Evolutionary conservation across 768 basidiomycete genomes (phyloP).

Genomic region (Chlorophyllum brunneum): DNA sequence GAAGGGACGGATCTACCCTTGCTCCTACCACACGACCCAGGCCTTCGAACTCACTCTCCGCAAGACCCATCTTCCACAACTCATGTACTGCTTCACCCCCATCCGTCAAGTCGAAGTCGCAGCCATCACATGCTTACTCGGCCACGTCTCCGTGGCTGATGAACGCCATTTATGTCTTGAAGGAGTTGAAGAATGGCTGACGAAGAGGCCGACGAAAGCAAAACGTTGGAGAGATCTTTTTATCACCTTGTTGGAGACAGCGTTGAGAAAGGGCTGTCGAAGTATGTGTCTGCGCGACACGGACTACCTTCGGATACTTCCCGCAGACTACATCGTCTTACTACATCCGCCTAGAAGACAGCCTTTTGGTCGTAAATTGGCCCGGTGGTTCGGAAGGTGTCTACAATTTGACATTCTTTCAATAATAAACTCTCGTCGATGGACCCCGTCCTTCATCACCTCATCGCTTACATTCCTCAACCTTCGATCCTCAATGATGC

Average conservation of each 20-base stretch:
- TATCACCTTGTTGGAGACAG: not conserved
- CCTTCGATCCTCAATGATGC: not conserved
- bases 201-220: not conserved
- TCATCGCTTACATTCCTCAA: not conserved
- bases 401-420: too few species aligned
- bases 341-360: too few species aligned
- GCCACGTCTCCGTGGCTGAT: not conserved
- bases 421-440: too few species aligned
- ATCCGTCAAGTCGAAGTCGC: not conserved
- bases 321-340: too few species aligned
- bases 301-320: not conserved
- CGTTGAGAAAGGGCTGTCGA: not conserved
- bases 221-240: not conserved
- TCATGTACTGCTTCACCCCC: conserved; percentile 1
- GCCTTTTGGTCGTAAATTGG: too few species aligned
- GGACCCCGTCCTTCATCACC: not conserved
- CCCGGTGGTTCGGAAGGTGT: too few species aligned
- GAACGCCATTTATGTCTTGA: not conserved
- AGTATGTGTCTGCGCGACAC: not conserved
- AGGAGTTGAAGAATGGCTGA: not conserved
- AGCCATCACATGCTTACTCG: not conserved
- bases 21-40: not conserved
- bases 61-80: not conserved
- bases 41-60: conserved; percentile 1
- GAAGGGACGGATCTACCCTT: not conserved